Evolutionary conservation across 2,329 filamentous ascomycete genomes (phyloP), one percentile per base, ranked within the genome.

Genomic region (Leptographium lundbergii): DNA sequence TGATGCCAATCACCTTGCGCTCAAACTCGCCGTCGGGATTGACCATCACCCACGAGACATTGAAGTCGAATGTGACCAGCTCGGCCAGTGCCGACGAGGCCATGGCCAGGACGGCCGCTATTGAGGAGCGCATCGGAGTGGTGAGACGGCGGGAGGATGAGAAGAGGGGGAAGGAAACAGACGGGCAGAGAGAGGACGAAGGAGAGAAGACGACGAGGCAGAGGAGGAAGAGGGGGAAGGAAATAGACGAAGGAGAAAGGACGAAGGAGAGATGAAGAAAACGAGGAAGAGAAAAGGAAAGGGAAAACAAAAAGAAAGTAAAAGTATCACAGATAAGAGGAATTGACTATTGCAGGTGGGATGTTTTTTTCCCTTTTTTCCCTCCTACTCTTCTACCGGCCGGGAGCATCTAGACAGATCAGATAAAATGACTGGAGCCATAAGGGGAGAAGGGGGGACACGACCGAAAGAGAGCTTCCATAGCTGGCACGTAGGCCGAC

Each of bases 1-100:
- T 92, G 73, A 94, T 86, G 53, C 86, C 87, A 67, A 92, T 88
- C 4, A 81, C 80, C n/a, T 82, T 78, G 36, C 88, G 79, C 47
- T 80, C 75, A 61, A 78, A 78, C 9, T 77, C 74, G 25, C 84
- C 85, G 72, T 92, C 88, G 0, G 88, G 89, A 65, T 88, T 86
- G 39, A 85, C 81, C 50, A 72, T 79, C 13, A 89, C 82, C 87
- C 88, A 91, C 60, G 78, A 81, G 63, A 89, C 76, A 65, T 85
- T 82, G 73, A 87, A 89, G 69, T 88, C 76, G 66, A 86, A 81
- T 5, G 72, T 78, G 39, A 83, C 74, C 0, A 74, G 80, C 55
- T 69, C 59, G 54, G 63, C 73, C 42, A 74, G 75, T 45, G 57
- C 62, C 10, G 60, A 58, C 52, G 62, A 50, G 29, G 63, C 58